Evolutionary conservation across 257 asterid genomes (phyloP), one percentile per base, ranked within the genome.

Genomic region (Ilex asprella): DNA sequence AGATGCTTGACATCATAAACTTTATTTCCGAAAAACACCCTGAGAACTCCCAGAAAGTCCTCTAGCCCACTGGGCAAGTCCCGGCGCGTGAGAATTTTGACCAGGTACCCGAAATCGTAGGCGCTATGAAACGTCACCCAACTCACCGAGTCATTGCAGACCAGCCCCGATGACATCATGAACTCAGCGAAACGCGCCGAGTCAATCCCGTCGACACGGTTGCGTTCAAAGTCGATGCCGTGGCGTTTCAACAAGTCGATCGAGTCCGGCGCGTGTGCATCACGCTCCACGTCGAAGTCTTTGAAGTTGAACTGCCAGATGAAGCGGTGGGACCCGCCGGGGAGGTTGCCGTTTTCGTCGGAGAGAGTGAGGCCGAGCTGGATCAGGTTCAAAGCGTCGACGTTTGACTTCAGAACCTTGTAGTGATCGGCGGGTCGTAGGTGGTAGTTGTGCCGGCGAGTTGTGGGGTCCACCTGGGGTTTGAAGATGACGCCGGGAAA

Each of bases 81-180:
- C 65, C 80, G 70, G 75, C 88, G 84, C 66, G 90, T 87, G 71
- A 87, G 76, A 0, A 83, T n/a, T 70, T 87, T 87, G 16, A 82
- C 65, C 57, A 87, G 59, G 70, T 87, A 84, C 31, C 85, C 95
- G 16, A 87, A 84, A 46, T 87, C 95, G 50, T 87, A 87, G 50
- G 84, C 89, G 80, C 93, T 83, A 72, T 87, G 95, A 63, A 87
- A 87, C 6, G 95, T 85, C 52, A 84, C 85, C 82, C 81, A 81
- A 63, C 72, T 72, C 2, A 78, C 81, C 29, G 56, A 73, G 53
- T 75, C 78, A 62, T 75, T 81, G 73, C 84, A 78, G 16, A 81
- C 76, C 57, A 81, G 62, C 0, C 87, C 87, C 62, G 87, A 75
- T 21, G 70, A 30, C 87, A 81, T 78, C 72, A 78, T 68, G 64